Evolutionary conservation across 2,329 filamentous ascomycete species (phyloP).

Genomic region (Sporothrix inflata): DNA sequence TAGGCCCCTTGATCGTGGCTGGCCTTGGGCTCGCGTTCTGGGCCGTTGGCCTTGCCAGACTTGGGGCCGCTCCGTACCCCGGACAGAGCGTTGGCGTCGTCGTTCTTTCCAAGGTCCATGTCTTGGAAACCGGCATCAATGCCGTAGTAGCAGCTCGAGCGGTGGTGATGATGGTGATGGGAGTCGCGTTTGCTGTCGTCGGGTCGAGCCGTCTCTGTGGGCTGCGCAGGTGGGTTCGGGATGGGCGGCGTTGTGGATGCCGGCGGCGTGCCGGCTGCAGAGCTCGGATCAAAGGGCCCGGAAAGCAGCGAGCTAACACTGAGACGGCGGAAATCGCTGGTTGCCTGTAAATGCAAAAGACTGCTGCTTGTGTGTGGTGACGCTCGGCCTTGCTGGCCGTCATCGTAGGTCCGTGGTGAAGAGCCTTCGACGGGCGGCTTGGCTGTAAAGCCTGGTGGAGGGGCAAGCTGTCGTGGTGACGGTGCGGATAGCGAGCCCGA

Average conservation of each 20-base stretch:
- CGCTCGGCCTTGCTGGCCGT: not conserved
- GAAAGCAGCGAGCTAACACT: slow-evolving; percentile 69
- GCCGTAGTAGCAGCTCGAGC: slow-evolving; percentile 60
- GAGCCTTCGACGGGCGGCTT: not conserved
- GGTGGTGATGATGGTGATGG: slow-evolving; percentile 12
- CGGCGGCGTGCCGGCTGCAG: slow-evolving; percentile 23
- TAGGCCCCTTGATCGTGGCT: slow-evolving; percentile 61
- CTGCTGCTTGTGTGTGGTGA: slow-evolving; percentile 3
- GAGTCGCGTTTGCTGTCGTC: not conserved
- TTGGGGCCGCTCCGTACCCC: slow-evolving; percentile 29
- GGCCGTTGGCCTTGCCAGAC: slow-evolving; percentile 32
- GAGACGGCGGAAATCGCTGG: slow-evolving; percentile 47
- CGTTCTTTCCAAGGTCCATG: slow-evolving; percentile 70
- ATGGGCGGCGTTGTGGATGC: not conserved
- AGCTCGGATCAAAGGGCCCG: slow-evolving; percentile 48
- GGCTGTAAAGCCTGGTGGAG: not conserved
- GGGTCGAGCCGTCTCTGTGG: not conserved
- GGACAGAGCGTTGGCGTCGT: slow-evolving; percentile 69
- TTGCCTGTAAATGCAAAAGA: slow-evolving; percentile 24
- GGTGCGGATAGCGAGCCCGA: slow-evolving; percentile 30
- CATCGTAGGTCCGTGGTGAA: slow-evolving; percentile 19
- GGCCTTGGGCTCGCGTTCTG: slow-evolving; percentile 33
- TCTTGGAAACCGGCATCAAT: slow-evolving; percentile 72
- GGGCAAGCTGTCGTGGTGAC: slow-evolving; percentile 26
- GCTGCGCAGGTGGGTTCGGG: not conserved